phyloP scores from a whole-genome alignment of 805 yeast species.

The Ogataea philodendri region DNA sequence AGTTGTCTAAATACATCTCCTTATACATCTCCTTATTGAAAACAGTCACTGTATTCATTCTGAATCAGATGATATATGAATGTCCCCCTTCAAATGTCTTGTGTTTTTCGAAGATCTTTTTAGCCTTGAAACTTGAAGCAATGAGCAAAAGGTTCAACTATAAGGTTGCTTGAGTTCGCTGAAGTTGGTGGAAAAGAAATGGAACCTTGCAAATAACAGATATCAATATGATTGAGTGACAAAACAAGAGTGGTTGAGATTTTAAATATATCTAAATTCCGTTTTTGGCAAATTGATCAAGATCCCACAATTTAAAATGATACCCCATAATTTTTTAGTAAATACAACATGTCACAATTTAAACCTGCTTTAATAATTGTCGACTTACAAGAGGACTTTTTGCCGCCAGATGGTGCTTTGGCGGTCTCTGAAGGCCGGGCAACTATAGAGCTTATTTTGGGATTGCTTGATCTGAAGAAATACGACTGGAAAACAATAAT shows the following conservation, averaged over 20 bases:
- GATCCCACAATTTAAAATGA: conserved; percentile 6
- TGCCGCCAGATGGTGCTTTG: conserved; percentile 73
- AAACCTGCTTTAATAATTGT: conserved; percentile 65
- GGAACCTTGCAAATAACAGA: no score
- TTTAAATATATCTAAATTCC: no score
- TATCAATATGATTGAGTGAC: no score
- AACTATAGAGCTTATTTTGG: conserved; percentile 51
- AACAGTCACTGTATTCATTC: conserved; percentile 5
- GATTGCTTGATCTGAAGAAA: conserved; percentile 40
- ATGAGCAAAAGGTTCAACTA: no score
- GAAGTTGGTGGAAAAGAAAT: no score
- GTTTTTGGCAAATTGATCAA: background rate
- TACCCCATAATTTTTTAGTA: conserved; percentile 1
- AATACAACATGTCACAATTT: conserved; percentile 6
- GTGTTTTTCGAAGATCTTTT: no score
- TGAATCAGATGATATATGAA: no score
- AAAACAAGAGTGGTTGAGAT: no score
- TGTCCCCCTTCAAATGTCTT: conserved; percentile 1
- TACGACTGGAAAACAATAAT: conserved; percentile 62
- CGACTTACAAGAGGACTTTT: conserved; percentile 84
- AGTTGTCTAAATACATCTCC: conserved; percentile 12
- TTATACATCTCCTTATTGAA: conserved; percentile 5
- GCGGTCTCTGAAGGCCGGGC: conserved; percentile 67
- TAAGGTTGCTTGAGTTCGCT: no score
- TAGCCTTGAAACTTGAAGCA: no score